These are phyloP conservation scores for Colletotrichum truncatum DNA, from an alignment of 2,329 filamentous ascomycete genomes.

Conservation along the genomic window DNA sequence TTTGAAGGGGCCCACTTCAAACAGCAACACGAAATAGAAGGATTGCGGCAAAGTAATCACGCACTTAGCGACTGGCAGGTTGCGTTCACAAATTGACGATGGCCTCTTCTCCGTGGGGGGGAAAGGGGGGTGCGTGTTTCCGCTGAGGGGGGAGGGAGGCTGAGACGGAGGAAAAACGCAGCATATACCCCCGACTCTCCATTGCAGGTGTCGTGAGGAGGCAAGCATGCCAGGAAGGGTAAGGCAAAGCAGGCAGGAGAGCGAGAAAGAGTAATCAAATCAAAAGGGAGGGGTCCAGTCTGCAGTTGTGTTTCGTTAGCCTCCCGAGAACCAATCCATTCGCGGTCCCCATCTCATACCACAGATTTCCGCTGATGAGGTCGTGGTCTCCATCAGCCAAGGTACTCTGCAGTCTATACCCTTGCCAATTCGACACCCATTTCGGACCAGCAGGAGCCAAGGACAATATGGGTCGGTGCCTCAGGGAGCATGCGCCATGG, in stretches of 20 bases:
- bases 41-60: not conserved
- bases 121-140: too few species aligned
- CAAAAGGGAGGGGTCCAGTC: slow-evolving; percentile 6
- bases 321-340: slow-evolving; percentile 12
- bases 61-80: not conserved
- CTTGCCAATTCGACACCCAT: slow-evolving; percentile 10
- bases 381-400: slow-evolving; percentile 23
- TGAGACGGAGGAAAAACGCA: slow-evolving; percentile 7
- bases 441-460: slow-evolving; percentile 22
- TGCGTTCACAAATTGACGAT: not conserved
- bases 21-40: not conserved
- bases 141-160: not conserved
- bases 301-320: slow-evolving; percentile 18
- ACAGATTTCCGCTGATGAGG: slow-evolving; percentile 18
- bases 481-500: slow-evolving; percentile 6
- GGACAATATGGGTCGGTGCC: too few species aligned
- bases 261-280: too few species aligned
- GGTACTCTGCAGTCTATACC: slow-evolving; percentile 1
- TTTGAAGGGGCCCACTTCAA: not conserved
- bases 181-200: slow-evolving; percentile 2
- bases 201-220: not conserved
- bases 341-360: slow-evolving; percentile 18
- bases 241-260: too few species aligned
- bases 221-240: not conserved
- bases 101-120: too few species aligned